These are phyloP conservation scores for Phylloporus scabripes DNA, from an alignment of 768 basidiomycete species.

Conservation along the genomic window DNA sequence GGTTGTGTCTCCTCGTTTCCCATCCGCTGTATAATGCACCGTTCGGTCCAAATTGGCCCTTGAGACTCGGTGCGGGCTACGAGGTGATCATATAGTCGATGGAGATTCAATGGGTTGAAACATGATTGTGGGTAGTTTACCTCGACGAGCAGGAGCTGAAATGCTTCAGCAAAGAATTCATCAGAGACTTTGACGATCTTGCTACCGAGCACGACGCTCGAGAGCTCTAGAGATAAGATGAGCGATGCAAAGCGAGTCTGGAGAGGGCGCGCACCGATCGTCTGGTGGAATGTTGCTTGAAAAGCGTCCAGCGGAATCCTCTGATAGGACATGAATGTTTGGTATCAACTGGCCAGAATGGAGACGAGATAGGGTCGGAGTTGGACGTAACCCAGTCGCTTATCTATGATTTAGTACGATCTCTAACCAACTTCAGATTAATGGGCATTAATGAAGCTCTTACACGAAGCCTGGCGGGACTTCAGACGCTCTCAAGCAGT, in stretches of 20 bases:
- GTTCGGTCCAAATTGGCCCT: slow-evolving; percentile 96
- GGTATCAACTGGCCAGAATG: background rate
- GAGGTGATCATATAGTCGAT: background rate
- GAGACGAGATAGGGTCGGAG: background rate
- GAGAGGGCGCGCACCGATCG: slow-evolving; percentile 39
- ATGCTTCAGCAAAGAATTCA: slow-evolving; percentile 92
- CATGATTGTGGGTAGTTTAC: slow-evolving; percentile 36
- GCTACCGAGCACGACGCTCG: slow-evolving; percentile 79
- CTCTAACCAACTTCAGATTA: too few relatives aligned
- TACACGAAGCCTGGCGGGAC: background rate
- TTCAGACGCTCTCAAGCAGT: background rate
- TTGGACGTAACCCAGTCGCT: background rate
- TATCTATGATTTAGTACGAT: background rate
- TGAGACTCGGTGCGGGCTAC: slow-evolving; percentile 81
- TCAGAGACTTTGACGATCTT: slow-evolving; percentile 75
- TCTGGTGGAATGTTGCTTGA: slow-evolving; percentile 39
- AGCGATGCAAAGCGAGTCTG: background rate
- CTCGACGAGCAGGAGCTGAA: slow-evolving; percentile 75
- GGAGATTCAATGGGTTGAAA: background rate
- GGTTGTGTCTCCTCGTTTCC: slow-evolving; percentile 90
- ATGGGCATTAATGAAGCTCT: background rate
- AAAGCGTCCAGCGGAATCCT: slow-evolving; percentile 45
- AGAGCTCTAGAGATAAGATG: slow-evolving; percentile 58
- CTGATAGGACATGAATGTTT: slow-evolving; percentile 38
- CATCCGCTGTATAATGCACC: slow-evolving; percentile 94